phyloP scores from a whole-genome alignment of 331 rosid species.

The Pyracantha coccinea region DNA sequence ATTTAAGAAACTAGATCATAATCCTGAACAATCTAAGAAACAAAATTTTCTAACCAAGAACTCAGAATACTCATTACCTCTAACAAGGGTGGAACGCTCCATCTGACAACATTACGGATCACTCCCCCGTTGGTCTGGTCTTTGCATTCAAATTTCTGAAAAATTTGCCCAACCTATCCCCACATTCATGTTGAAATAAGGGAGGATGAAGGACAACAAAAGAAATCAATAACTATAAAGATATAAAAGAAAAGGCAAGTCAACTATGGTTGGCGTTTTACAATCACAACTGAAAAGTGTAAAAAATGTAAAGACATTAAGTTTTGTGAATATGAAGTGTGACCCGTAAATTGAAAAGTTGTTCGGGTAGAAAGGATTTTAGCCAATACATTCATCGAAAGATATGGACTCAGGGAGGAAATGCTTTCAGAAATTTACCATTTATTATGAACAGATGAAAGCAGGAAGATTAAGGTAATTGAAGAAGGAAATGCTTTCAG shows the following conservation, averaged over 20 bases:
- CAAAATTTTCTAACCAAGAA: too few species aligned
- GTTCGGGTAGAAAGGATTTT: not conserved
- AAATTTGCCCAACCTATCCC: constrained; percentile 81
- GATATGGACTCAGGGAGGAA: not conserved
- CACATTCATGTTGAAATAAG: constrained; percentile 8
- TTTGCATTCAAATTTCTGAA: constrained; percentile 82
- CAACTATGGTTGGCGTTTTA: not conserved
- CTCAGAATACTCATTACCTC: constrained; percentile 41
- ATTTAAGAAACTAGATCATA: too few species aligned
- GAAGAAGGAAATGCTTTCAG: too few species aligned
- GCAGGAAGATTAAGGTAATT: too few species aligned
- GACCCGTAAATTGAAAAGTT: not conserved
- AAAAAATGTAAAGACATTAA: not conserved
- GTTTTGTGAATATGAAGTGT: not conserved
- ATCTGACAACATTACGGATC: constrained; percentile 65
- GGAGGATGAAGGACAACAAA: not conserved
- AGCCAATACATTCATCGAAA: not conserved
- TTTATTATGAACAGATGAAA: too few species aligned
- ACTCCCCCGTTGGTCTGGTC: constrained; percentile 53
- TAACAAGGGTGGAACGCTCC: constrained; percentile 79
- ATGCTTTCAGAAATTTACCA: too few species aligned
- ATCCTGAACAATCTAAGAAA: too few species aligned
- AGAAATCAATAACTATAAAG: not conserved
- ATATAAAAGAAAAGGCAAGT: not conserved
- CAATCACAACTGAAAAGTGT: not conserved